A percentile compares a stretch with the other conserved stretches of the same genome.
Evolutionary conservation across 805 yeast species (phyloP).

Genomic region (Ascoidea rubescens): DNA sequence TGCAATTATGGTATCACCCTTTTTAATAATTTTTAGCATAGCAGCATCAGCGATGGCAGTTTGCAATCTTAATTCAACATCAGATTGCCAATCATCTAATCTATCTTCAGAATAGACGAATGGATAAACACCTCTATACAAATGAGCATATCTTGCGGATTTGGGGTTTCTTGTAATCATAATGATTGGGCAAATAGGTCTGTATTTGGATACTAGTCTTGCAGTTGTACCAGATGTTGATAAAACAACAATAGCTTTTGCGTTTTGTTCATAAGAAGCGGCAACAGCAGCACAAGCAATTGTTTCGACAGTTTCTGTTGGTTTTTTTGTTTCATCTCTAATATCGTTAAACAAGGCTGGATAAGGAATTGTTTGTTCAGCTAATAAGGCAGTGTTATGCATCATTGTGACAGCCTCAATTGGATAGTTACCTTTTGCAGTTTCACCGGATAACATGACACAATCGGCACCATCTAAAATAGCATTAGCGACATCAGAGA

Average conservation of each 20-base stretch:
- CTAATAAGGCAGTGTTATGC: constrained; percentile 94
- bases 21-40: constrained; percentile 69
- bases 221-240: constrained; percentile 94
- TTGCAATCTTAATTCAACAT: constrained; percentile 88
- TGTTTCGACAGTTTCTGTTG: constrained; percentile 90
- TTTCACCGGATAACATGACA: constrained; percentile 99
- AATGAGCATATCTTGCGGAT: constrained; percentile 91
- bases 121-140: constrained; percentile 98
- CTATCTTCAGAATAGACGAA: constrained; percentile 58
- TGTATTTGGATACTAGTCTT: constrained; percentile 91
- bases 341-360: constrained; percentile 73
- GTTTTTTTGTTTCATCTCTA: constrained; percentile 72
- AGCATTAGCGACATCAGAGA: constrained; percentile 98
- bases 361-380: constrained; percentile 95
- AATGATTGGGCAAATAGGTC: constrained; percentile 94
- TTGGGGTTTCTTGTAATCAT: constrained; percentile 94
- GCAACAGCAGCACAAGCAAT: constrained; percentile 95
- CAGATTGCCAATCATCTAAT: constrained; percentile 80
- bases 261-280: constrained; percentile 90
- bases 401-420: constrained; percentile 94
- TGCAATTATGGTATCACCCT: constrained; percentile 84
- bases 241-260: constrained; percentile 92
- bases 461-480: constrained; percentile 99
- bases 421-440: constrained; percentile 99
- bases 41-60: constrained; percentile 87